phyloP scores from a whole-genome alignment of 75 land plant genomes.

The Sequoia sempervirens region DNA sequence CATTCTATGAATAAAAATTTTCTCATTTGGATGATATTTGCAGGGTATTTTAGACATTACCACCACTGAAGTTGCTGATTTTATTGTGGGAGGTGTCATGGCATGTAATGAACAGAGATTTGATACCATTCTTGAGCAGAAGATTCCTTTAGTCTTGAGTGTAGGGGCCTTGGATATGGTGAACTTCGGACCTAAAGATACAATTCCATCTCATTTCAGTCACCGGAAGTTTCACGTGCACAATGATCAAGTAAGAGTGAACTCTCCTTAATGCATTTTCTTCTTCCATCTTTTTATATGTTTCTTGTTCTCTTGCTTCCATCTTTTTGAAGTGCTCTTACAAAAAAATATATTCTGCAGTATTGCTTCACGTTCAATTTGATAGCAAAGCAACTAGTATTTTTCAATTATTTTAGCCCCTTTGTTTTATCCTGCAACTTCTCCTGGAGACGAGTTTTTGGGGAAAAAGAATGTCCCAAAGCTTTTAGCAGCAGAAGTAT shows the following conservation, averaged over 20 bases:
- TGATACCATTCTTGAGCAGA: conserved; percentile 68
- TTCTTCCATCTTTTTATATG: conserved; percentile 2
- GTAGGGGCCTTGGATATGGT: conserved; percentile 99
- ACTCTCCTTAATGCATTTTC: neutral
- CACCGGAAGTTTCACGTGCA: conserved; percentile 68
- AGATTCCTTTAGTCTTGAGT: conserved; percentile 77
- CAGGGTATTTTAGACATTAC: conserved; percentile 96
- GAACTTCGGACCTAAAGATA: conserved; percentile 84
- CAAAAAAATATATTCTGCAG: neutral
- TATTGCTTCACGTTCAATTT: neutral
- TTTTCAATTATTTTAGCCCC: neutral
- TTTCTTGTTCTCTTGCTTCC: conserved; percentile 2
- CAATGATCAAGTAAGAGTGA: conserved; percentile 68
- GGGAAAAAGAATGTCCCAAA: neutral
- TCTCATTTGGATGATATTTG: conserved; percentile 3
- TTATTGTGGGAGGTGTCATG: conserved; percentile 95
- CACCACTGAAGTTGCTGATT: conserved; percentile 96
- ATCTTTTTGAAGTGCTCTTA: neutral
- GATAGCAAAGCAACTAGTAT: conserved; percentile 5
- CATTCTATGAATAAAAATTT: neutral
- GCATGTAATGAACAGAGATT: conserved; percentile 80
- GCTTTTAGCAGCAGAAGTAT: neutral
- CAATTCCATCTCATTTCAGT: conserved; percentile 66
- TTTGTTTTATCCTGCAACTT: neutral
- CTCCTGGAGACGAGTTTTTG: neutral